Evolutionary conservation across 305 asterid species (phyloP).

Genomic region (Fraxinus platypoda): DNA sequence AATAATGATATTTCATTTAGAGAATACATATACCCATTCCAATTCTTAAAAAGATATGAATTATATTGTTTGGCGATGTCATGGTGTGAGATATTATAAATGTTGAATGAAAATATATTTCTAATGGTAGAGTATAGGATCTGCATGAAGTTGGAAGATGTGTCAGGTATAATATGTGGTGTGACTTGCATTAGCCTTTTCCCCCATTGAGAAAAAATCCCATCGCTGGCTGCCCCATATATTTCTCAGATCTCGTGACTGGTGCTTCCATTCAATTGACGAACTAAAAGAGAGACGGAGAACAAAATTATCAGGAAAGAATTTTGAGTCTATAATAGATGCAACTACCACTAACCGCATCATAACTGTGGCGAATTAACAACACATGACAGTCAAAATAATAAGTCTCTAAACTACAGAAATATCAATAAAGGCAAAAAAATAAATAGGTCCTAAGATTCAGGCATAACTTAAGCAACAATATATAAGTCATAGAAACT

Average conservation of each 20-base stretch:
- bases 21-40: not conserved
- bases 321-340: not conserved
- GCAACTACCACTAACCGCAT: not conserved
- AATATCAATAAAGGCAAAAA: not conserved
- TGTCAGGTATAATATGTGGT: not conserved
- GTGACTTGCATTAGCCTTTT: not conserved
- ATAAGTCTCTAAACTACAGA: not conserved
- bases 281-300: not conserved
- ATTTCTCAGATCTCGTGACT: not conserved
- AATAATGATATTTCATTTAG: not conserved
- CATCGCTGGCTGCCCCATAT: not conserved
- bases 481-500: not conserved
- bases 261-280: not conserved
- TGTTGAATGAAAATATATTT: not conserved
- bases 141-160: not conserved
- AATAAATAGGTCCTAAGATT: not conserved
- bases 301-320: not conserved
- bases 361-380: not conserved
- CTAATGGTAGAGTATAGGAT: not conserved
- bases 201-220: not conserved
- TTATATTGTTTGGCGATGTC: not conserved
- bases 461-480: not conserved
- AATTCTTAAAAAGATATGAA: not conserved
- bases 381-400: not conserved
- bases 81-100: not conserved